Evolutionary conservation across 2,329 filamentous ascomycete genomes (phyloP).

Genomic region (Fusarium brevicatenulatum): DNA sequence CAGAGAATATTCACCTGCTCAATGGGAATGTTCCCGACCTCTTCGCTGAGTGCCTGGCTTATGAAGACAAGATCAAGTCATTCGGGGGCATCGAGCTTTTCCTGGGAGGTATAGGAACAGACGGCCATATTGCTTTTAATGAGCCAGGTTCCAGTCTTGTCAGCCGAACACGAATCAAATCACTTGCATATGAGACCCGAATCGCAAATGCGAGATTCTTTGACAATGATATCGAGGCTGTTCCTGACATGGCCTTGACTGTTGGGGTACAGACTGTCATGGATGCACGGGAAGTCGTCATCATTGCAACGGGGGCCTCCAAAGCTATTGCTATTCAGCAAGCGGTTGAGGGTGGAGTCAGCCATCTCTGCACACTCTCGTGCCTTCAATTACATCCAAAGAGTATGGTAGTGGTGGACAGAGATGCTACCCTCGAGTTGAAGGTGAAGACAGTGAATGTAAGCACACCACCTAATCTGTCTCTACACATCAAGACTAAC

Average conservation of each 20-base stretch:
- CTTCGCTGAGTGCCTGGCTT: not conserved
- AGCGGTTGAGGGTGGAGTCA: conserved; percentile 6
- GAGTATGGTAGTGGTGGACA: conserved; percentile 8
- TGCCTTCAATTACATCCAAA: conserved; percentile 6
- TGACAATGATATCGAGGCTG: not conserved
- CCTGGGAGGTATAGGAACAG: conserved; percentile 8
- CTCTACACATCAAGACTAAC: not conserved
- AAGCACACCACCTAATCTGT: fast-evolving
- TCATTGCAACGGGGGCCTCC: not conserved
- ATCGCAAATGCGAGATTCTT: conserved; percentile 10
- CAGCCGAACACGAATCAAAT: conserved; percentile 9
- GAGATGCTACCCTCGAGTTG: conserved; percentile 13
- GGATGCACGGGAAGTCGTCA: conserved; percentile 19
- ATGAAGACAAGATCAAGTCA: conserved; percentile 7
- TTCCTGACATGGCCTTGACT: conserved; percentile 8
- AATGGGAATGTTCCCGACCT: not conserved
- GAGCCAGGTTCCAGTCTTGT: conserved; percentile 7
- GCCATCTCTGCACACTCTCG: conserved; percentile 9
- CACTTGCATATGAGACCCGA: conserved; percentile 8
- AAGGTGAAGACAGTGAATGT: conserved; percentile 12
- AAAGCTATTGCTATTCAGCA: conserved; percentile 5
- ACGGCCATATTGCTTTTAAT: conserved; percentile 8
- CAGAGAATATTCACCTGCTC: not conserved
- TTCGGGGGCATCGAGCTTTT: conserved; percentile 3
- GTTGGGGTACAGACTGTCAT: conserved; percentile 14